These are phyloP conservation scores for Tagetes erecta DNA, from an alignment of 129 eudicot species.

Conservation along the genomic window DNA sequence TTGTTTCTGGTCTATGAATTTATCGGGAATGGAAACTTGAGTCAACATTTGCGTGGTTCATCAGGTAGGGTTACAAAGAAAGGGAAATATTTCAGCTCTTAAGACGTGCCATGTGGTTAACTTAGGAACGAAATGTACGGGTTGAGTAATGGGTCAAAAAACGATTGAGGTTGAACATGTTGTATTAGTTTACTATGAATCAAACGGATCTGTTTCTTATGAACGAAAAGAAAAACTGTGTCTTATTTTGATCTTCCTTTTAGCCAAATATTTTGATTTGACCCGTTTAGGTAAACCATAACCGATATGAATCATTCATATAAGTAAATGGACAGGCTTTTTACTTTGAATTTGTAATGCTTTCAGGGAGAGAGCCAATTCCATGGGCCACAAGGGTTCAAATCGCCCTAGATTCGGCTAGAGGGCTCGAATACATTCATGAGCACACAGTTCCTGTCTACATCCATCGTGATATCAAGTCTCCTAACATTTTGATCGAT, in stretches of 20 bases:
- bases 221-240: too few relatives aligned
- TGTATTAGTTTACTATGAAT: background rate
- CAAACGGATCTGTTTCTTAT: too few relatives aligned
- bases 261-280: background rate
- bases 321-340: background rate
- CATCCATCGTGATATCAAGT: constrained; percentile 90
- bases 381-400: constrained; percentile 85
- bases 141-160: constrained; percentile 22
- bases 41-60: constrained; percentile 69
- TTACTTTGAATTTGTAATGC: background rate
- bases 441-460: constrained; percentile 89
- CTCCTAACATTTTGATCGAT: constrained; percentile 80
- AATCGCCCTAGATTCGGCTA: constrained; percentile 96
- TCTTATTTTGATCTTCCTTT: background rate
- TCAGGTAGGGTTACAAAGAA: constrained; percentile 44
- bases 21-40: constrained; percentile 81
- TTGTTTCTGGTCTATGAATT: constrained; percentile 84
- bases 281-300: background rate
- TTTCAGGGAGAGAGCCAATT: constrained; percentile 57
- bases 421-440: constrained; percentile 98
- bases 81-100: background rate
- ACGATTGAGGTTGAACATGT: background rate
- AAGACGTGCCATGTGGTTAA: too few relatives aligned
- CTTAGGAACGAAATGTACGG: background rate
- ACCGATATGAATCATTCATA: background rate